phyloP scores from a whole-genome alignment of 306 rosid genomes.

The peach (Prunus persica) region Prunus_persica_NCBIv2 NC_034012.1:10692001-10692500 shows the following conservation, averaged over 20 bases:
- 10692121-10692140: conserved; percentile 91
- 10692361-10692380: conserved; percentile 86
- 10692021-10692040: conserved; percentile 88
- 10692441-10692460: not conserved
- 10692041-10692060: conserved; percentile 99
- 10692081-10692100: conserved; percentile 93
- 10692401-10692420: conserved; percentile 87
- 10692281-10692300: conserved; percentile 94
- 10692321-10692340: conserved; percentile 72
- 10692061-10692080: conserved; percentile 92
- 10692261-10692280: conserved; percentile 90
- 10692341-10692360: conserved; percentile 74
- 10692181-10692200: not conserved
- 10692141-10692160: conserved; percentile 98
- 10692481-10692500: not conserved
- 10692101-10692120: conserved; percentile 89
- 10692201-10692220: not conserved
- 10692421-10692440: conserved; percentile 75
- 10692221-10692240: conserved; percentile 47
- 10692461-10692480: not conserved
- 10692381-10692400: conserved; percentile 65
- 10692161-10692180: conserved; percentile 19
- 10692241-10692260: conserved; percentile 99
- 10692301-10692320: conserved; percentile 90
- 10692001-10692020: conserved; percentile 91